phyloP scores from a whole-genome alignment of 805 yeast species.

The Ogataea pignaliae region DNA sequence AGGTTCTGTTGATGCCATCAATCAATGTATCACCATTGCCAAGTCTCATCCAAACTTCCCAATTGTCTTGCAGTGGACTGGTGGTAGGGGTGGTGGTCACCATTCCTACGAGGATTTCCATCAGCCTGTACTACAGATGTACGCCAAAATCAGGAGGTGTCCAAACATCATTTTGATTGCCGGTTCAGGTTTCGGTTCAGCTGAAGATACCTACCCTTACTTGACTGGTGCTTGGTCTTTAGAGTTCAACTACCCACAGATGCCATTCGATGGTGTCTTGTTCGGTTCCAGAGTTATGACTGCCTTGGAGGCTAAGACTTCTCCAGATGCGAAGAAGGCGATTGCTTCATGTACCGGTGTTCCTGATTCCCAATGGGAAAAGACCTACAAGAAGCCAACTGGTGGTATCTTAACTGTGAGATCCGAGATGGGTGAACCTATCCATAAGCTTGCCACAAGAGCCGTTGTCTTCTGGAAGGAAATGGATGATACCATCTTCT shows the following conservation, averaged over 20 bases:
- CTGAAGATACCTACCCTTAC: slow-evolving; percentile 95
- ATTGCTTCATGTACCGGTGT: slow-evolving; percentile 92
- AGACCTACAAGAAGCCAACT: slow-evolving; percentile 88
- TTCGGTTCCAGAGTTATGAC: slow-evolving; percentile 97
- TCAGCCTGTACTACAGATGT: slow-evolving; percentile 94
- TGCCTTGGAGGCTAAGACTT: slow-evolving; percentile 93
- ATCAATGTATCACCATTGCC: slow-evolving; percentile 84
- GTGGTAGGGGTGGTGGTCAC: slow-evolving; percentile 99
- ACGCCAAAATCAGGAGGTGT: slow-evolving; percentile 88
- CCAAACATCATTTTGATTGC: slow-evolving; percentile 87
- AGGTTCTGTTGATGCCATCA: slow-evolving; percentile 91
- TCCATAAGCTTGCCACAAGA: slow-evolving; percentile 96
- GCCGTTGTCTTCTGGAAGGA: slow-evolving; percentile 98
- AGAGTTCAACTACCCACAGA: slow-evolving; percentile 83
- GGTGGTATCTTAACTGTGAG: slow-evolving; percentile 96
- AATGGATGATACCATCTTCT: slow-evolving; percentile 89
- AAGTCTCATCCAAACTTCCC: slow-evolving; percentile 96
- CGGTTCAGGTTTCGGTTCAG: slow-evolving; percentile 98
- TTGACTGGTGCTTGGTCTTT: slow-evolving; percentile 97
- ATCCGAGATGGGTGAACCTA: slow-evolving; percentile 99
- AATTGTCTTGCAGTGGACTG: slow-evolving; percentile 98
- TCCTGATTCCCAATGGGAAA: slow-evolving; percentile 85
- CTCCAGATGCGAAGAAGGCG: slow-evolving; percentile 89
- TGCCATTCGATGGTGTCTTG: slow-evolving; percentile 98
- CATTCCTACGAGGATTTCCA: slow-evolving; percentile 99